Evolutionary conservation across 202 grass and related monocot genomes (phyloP).

Genomic region (Cymbopogon flexuosus): DNA sequence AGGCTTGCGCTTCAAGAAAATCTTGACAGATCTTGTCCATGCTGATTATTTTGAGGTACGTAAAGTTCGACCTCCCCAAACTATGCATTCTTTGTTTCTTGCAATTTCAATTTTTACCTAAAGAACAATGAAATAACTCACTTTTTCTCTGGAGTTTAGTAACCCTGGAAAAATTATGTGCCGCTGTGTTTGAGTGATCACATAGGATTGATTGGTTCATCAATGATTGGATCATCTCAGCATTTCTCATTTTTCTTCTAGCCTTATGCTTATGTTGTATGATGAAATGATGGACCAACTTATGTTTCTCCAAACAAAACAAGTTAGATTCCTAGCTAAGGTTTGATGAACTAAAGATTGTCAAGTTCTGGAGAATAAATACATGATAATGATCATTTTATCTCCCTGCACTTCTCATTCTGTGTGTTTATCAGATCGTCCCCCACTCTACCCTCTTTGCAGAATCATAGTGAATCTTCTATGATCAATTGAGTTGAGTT

Average conservation of each 20-base stretch:
- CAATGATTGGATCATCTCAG: background rate
- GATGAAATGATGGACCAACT: background rate
- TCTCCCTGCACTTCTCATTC: background rate
- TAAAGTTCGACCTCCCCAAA: background rate
- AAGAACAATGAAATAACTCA: background rate
- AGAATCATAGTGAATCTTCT: background rate
- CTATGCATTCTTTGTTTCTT: background rate
- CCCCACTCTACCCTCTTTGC: background rate
- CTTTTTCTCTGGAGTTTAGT: background rate
- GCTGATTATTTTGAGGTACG: constrained; percentile 93
- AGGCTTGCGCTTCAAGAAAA: constrained; percentile 85
- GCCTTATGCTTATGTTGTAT: background rate
- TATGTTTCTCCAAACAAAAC: background rate
- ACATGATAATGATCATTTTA: background rate
- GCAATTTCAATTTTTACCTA: background rate
- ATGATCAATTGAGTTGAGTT: background rate
- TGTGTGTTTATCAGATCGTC: background rate
- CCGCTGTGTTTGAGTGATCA: background rate
- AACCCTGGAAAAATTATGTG: background rate
- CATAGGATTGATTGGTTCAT: background rate
- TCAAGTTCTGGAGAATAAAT: background rate
- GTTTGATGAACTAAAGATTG: background rate
- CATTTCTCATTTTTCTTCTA: constrained; percentile 16
- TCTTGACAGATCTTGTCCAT: constrained; percentile 92
- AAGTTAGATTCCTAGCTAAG: background rate